A percentile compares a stretch with the other conserved stretches of the same genome.
Evolutionary conservation across 1,284 basidiomycete species (phyloP).

Genomic region (Ganoderma leucocontextum): DNA sequence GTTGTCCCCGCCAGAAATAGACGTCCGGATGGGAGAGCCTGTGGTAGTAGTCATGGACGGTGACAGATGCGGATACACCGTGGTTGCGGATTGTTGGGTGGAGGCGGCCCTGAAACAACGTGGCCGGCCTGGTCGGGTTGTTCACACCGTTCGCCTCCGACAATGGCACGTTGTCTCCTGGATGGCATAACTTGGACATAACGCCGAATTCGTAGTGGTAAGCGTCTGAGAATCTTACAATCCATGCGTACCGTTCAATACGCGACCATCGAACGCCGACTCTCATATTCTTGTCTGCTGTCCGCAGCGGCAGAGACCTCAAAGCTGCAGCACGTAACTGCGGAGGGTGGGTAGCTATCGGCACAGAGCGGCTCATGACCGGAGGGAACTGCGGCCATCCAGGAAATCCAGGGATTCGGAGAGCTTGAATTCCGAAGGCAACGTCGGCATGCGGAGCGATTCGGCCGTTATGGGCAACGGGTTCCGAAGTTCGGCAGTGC

Average conservation of each 20-base stretch:
- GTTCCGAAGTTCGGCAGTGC: constrained; percentile 2
- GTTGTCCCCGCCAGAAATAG: constrained; percentile 9
- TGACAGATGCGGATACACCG: constrained; percentile 31
- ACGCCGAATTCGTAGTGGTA: neutral
- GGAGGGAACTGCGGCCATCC: neutral
- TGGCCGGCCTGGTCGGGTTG: constrained; percentile 29
- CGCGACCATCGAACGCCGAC: constrained; percentile 1
- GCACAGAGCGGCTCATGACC: neutral
- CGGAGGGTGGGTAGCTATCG: neutral
- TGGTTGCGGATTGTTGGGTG: constrained; percentile 23
- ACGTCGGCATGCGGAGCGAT: neutral
- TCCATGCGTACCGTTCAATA: neutral
- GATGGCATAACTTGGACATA: neutral
- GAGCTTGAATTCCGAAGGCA: constrained; percentile 1
- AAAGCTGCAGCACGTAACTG: neutral
- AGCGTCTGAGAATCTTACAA: neutral
- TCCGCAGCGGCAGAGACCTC: neutral
- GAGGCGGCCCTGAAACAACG: constrained; percentile 27
- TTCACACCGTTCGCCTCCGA: constrained; percentile 25
- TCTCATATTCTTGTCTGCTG: neutral
- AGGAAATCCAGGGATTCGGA: neutral
- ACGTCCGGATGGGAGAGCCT: neutral
- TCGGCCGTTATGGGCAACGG: constrained; percentile 1
- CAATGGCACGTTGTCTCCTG: neutral
- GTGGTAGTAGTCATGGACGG: constrained; percentile 15